Evolutionary conservation across 176 grass and related monocot genomes (phyloP), one percentile per base, ranked within the genome.

Genomic region (Zoysia japonica): DNA sequence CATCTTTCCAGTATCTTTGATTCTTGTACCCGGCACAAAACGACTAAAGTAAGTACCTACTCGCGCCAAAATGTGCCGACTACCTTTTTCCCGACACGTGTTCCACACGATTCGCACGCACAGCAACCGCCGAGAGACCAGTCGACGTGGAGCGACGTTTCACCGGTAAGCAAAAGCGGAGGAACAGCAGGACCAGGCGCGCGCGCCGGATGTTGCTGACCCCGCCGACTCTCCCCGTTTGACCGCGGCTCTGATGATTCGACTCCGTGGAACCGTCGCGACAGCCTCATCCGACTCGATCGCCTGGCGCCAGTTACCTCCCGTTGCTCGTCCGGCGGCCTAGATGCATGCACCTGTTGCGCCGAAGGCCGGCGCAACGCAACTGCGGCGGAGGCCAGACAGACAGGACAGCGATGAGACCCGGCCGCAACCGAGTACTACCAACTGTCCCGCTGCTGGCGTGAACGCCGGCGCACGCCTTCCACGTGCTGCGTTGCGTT

Each of bases 401-500:
- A 1, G 8, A 7, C 6, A 6, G 44, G 55, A 19, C 56, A 60
- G 6, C n/a, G 2, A 3, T 2, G 16, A 56, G 6, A 55, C 15
- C 15, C 15, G 53, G 35, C 62, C 62, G n/a, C 56, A 60, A 60
- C 56, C 6, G 48, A 28, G 28, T 0, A 28, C 28, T 28, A 0
- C 28, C 28, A 28, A 28, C 28, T 0, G 28, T 28, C 28, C 28
- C 28, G 28, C 28, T 0, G 28, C 14, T 52, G 11, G 1, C 14
- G 11, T 9, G 2, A 52, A 16, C 14, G 52, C 3, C 11, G 3
- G 12, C 14, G 53, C 72, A 75, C 72, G 2, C 5, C 41, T 61
- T 76, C 73, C 73, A 76, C 55, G 73, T 76, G 73, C 56, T 12
- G 12, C 13, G 16, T 61, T 35, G 10, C 13, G 11, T 47, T 28